These are phyloP conservation scores for Pyronema domesticum DNA, from an alignment of 495 filamentous ascomycete genomes.

Conservation along the genomic window DNA sequence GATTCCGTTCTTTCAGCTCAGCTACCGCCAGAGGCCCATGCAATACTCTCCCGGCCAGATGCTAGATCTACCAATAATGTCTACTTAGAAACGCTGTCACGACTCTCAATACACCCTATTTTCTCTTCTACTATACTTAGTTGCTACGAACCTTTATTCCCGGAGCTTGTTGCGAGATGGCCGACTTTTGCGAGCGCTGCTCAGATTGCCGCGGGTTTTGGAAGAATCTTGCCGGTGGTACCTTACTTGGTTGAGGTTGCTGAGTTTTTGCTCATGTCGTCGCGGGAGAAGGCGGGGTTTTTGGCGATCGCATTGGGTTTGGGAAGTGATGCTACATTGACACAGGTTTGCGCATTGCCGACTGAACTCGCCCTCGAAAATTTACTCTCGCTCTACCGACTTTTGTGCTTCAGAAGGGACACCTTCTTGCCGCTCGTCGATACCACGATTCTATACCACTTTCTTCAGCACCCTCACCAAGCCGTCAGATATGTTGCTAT, in stretches of 20 bases:
- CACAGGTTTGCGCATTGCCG: neutral
- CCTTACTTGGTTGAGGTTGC: slow-evolving; percentile 19
- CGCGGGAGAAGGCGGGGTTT: neutral
- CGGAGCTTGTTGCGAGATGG: slow-evolving; percentile 21
- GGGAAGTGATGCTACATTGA: neutral
- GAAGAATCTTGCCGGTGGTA: slow-evolving; percentile 15
- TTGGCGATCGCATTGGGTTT: neutral
- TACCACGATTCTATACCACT: slow-evolving; percentile 7
- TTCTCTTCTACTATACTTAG: slow-evolving; percentile 17
- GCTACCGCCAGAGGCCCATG: neutral
- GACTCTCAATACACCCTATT: slow-evolving; percentile 13
- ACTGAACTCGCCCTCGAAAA: slow-evolving; percentile 2
- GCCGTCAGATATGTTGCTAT: slow-evolving; percentile 64
- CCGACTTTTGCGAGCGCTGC: slow-evolving; percentile 7
- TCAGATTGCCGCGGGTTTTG: slow-evolving; percentile 16
- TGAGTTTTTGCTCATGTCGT: slow-evolving; percentile 10
- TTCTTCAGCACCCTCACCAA: slow-evolving; percentile 22
- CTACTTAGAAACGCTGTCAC: slow-evolving; percentile 21
- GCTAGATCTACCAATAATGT: slow-evolving; percentile 7
- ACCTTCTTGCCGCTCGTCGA: slow-evolving; percentile 14
- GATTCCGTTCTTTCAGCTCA: neutral
- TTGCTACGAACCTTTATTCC: slow-evolving; percentile 20
- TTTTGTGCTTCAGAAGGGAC: slow-evolving; percentile 17
- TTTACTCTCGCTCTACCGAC: slow-evolving; percentile 16
- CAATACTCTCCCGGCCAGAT: slow-evolving; percentile 7